Evolutionary conservation across 2,329 filamentous ascomycete species (phyloP).

Genomic region (Colletotrichum siamense): DNA sequence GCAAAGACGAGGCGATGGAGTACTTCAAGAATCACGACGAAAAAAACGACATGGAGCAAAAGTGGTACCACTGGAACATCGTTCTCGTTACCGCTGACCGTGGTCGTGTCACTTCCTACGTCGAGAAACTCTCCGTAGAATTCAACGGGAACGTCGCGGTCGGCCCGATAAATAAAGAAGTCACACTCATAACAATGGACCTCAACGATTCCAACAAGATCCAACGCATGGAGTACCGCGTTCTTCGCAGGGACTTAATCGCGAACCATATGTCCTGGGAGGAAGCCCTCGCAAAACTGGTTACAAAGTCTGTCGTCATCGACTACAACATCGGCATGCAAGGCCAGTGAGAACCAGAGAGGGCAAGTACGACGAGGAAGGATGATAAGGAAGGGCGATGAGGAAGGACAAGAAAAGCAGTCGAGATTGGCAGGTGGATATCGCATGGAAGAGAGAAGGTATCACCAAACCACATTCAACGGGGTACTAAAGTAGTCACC

Average conservation of each 20-base stretch:
- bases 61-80: too few species aligned
- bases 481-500: neutral
- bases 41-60: too few species aligned
- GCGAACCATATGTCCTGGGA: too few species aligned
- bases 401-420: neutral
- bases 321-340: neutral
- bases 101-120: neutral
- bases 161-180: neutral
- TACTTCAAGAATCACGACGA: neutral
- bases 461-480: accelerated
- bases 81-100: neutral
- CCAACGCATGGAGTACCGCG: neutral
- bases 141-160: neutral
- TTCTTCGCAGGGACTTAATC: neutral
- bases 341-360: neutral
- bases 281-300: too few species aligned
- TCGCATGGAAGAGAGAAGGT: neutral
- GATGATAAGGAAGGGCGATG: too few species aligned
- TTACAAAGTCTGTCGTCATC: neutral
- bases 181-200: neutral
- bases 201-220: neutral
- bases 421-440: neutral
- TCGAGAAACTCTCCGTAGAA: neutral
- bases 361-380: neutral
- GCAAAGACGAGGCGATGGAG: neutral